phyloP scores from a whole-genome alignment of 2,329 filamentous ascomycete genomes.

The Fusarium keratoplasticum region DNA sequence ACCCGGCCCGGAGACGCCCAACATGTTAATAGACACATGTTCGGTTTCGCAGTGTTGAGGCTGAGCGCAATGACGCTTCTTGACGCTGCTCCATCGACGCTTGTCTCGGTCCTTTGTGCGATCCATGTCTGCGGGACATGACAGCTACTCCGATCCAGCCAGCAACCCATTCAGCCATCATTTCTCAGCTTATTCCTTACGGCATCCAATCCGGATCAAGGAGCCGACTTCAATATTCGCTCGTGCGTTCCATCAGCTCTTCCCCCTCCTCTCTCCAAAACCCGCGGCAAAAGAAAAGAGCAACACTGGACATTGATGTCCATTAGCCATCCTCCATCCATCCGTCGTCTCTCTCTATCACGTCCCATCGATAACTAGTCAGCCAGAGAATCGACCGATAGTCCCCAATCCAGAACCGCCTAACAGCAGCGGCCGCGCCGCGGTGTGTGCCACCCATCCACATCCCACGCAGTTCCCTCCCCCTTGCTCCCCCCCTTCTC shows the following conservation, averaged over 20 bases:
- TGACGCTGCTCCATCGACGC: constrained; percentile 1
- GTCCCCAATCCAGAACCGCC: constrained; percentile 21
- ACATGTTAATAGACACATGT: neutral
- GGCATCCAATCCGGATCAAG: constrained; percentile 14
- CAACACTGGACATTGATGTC: constrained; percentile 2
- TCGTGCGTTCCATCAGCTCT: constrained; percentile 4
- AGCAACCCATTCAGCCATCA: constrained; percentile 34
- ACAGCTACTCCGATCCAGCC: constrained; percentile 7
- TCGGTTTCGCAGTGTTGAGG: neutral
- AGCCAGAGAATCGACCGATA: constrained; percentile 23
- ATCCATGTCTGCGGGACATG: constrained; percentile 21
- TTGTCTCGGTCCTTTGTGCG: constrained; percentile 21
- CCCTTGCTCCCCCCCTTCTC: constrained; percentile 11
- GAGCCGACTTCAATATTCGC: constrained; percentile 12
- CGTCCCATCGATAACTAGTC: neutral
- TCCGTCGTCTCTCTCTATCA: neutral
- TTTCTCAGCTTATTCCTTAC: constrained; percentile 29
- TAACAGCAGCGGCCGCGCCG: constrained; percentile 12
- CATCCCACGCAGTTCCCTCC: constrained; percentile 5
- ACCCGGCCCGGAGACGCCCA: neutral
- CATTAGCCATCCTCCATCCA: constrained; percentile 9
- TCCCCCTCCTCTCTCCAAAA: neutral
- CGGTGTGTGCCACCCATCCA: constrained; percentile 22
- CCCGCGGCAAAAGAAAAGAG: neutral
- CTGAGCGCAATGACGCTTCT: constrained; percentile 7